These are phyloP conservation scores for Cladophialophora psammophila DNA, from an alignment of 2,329 filamentous ascomycete species.

Conservation along the genomic window DNA sequence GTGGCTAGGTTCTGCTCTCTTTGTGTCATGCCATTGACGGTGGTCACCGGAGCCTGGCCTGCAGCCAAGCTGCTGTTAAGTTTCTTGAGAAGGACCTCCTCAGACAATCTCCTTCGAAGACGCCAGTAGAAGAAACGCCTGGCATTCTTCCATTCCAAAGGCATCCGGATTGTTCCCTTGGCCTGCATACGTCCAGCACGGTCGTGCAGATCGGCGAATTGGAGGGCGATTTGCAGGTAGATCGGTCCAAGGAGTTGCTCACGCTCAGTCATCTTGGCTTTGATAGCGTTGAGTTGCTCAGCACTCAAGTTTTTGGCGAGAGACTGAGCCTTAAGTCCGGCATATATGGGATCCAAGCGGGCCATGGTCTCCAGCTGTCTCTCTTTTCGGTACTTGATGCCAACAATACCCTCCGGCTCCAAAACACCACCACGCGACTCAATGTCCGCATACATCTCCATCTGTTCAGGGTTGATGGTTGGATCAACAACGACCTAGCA, in stretches of 20 bases:
- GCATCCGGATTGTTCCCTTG: conserved; percentile 88
- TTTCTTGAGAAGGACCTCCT: conserved; percentile 95
- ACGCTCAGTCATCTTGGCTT: conserved; percentile 81
- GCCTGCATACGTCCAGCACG: conserved; percentile 97
- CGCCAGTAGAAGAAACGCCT: conserved; percentile 99
- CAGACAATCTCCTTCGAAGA: conserved; percentile 92
- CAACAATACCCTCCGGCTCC: conserved; percentile 96
- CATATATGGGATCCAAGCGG: conserved; percentile 85
- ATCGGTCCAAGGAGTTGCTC: conserved; percentile 91
- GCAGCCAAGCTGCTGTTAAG: conserved; percentile 63
- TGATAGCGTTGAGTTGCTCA: conserved; percentile 79
- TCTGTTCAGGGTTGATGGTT: conserved; percentile 92
- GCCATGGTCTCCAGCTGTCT: conserved; percentile 98
- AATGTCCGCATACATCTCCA: conserved; percentile 99
- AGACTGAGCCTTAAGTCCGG: conserved; percentile 80
- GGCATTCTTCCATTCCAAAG: conserved; percentile 84
- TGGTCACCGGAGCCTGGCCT: conserved; percentile 42
- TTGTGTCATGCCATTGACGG: conserved; percentile 53
- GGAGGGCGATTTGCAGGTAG: conserved; percentile 92
- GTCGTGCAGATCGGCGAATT: conserved; percentile 97
- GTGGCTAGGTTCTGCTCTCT: conserved; percentile 74
- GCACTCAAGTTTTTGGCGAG: conserved; percentile 70
- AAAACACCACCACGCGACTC: conserved; percentile 96
- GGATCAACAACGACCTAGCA: conserved; percentile 88
- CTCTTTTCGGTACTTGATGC: conserved; percentile 98